Conservation (phyloP, 2,329 filamentous ascomycete genomes). For the Plectosphaerella plurivora region DNA sequence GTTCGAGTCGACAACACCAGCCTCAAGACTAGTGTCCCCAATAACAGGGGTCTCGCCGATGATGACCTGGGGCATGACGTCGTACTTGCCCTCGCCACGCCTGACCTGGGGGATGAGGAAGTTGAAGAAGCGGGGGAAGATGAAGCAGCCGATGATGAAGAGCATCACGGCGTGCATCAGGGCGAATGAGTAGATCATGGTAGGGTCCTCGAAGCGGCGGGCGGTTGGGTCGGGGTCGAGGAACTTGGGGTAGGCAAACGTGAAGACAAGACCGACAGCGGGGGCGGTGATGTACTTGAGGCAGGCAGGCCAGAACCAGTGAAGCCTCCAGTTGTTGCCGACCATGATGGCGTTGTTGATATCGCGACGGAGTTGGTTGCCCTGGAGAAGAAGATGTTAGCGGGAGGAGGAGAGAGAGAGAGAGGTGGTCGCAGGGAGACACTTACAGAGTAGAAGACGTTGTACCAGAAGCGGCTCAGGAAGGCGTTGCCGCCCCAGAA, state of each 20-base stretch:
- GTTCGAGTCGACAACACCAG: not conserved
- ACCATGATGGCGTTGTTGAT: slow-evolving; percentile 42
- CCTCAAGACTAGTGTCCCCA: not conserved
- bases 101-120: slow-evolving; percentile 33
- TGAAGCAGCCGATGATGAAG: slow-evolving; percentile 34
- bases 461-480: slow-evolving; percentile 41
- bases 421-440: accelerated
- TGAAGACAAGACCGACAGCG: slow-evolving; percentile 39
- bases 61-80: slow-evolving; percentile 4
- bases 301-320: slow-evolving; percentile 37
- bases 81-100: slow-evolving; percentile 7
- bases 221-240: slow-evolving; percentile 16
- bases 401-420: not conserved
- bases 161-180: slow-evolving; percentile 33
- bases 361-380: slow-evolving; percentile 46
- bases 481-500: slow-evolving; percentile 36
- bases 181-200: slow-evolving; percentile 35
- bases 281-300: slow-evolving; percentile 40
- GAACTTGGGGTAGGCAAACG: slow-evolving; percentile 41
- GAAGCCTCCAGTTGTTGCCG: slow-evolving; percentile 48
- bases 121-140: slow-evolving; percentile 42
- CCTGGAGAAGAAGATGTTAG: slow-evolving; percentile 25
- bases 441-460: slow-evolving; percentile 48
- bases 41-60: slow-evolving; percentile 7
- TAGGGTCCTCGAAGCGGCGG: slow-evolving; percentile 28